Evolutionary conservation across 2,329 filamentous ascomycete genomes (phyloP).

Genomic region (Pseudocercospora musae): DNA sequence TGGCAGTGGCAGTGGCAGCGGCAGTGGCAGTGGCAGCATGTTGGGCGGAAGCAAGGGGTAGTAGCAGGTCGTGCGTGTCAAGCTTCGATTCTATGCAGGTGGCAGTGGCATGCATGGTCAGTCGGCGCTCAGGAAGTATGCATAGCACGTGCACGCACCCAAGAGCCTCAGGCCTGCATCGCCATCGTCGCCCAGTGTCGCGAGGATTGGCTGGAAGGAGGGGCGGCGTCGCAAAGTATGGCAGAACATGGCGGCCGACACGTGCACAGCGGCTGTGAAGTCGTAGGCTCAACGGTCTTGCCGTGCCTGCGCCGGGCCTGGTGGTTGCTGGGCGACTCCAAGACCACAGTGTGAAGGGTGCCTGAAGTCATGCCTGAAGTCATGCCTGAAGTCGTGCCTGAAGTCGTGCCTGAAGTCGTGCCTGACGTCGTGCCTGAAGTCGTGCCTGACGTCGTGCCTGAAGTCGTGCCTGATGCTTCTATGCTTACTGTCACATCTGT

Average conservation of each 20-base stretch:
- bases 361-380: too few relatives aligned
- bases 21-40: too few relatives aligned
- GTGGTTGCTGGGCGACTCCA: too few relatives aligned
- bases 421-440: neutral
- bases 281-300: too few relatives aligned
- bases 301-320: too few relatives aligned
- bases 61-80: conserved; percentile 38
- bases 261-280: neutral
- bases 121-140: too few relatives aligned
- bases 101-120: neutral
- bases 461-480: neutral
- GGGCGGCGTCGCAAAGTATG: conserved; percentile 39
- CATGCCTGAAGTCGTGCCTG: neutral
- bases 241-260: conserved; percentile 38
- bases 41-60: conserved; percentile 23
- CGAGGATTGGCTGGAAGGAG: conserved; percentile 39
- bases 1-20: conserved; percentile 13
- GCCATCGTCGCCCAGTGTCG: conserved; percentile 27
- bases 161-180: conserved; percentile 27
- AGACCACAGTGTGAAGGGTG: too few relatives aligned
- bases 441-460: neutral
- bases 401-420: neutral
- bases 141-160: conserved; percentile 32
- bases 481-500: conserved; percentile 1
- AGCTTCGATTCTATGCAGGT: conserved; percentile 30